Base-by-base conservation (phyloP, 805 yeast species). In the Metschnikowia henanensis region DNA sequence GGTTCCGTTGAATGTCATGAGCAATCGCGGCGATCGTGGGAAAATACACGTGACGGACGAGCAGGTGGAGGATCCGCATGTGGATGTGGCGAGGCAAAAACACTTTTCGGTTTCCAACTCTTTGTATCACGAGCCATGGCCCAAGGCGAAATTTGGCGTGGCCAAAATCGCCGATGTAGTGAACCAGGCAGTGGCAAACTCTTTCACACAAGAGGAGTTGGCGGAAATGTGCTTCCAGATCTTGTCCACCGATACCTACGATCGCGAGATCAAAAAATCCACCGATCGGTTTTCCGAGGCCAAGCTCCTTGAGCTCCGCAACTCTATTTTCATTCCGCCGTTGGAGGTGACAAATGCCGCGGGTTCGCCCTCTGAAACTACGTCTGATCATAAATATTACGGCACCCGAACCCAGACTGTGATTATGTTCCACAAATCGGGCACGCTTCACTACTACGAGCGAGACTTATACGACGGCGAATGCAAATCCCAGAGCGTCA, bases 401-500 rank as follows among this genome's bases (percentile, higher is more conserved):
- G 97, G 97, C 0, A 90, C 97, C 0, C 67, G 97, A 42, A 87
- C 96, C 0, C 96, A 90, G 60, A 88, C 95, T 0, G 76, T 89
- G 2, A 72, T 89, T 3, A 53, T 87, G 18, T 72, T 86, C 8
- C 80, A 78, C 56, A 73, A 70, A 45, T 56, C 30, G 72, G 87
- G 55, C 44, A 65, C 29, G 10, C 64, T 85, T 17, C 75, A 76
- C 37, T 87, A 85, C 60, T 66, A 76, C 12, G 96, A 90, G 58
- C 68, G 72, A 37, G 77, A 79, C 43, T 53, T 85, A 16, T 84
- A 83, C 53, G 45, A 41, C 10, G 38, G 30, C 2, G 45, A 39
- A 8, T 29, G 37, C 12, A 43, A 40, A 5, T 49, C 40, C 10
- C 45, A 37, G 13, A 30, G 45, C n/a, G 46, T 47, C 9, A 36